Conservation (phyloP, 495 filamentous ascomycete species). For the Aspergillus wentii region DNA sequence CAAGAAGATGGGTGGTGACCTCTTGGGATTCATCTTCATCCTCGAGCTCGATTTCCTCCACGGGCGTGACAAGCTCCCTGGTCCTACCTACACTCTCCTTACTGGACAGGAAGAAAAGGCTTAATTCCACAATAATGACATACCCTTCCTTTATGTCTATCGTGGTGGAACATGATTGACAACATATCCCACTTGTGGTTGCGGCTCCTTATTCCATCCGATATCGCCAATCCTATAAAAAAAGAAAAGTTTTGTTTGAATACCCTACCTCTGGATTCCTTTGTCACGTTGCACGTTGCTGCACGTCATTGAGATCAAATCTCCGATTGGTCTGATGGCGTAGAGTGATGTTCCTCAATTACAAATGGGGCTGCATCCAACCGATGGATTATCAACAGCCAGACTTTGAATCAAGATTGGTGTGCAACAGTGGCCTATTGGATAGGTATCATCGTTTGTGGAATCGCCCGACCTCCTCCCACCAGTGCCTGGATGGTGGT, state of each 20-base stretch:
- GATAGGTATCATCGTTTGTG: too few relatives aligned
- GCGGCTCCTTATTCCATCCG: too few relatives aligned
- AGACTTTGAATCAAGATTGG: too few relatives aligned
- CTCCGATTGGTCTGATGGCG: neutral
- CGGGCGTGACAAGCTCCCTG: conserved; percentile 81
- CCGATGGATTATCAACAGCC: conserved; percentile 3
- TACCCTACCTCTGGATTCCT: conserved; percentile 1
- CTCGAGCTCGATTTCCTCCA: conserved; percentile 95
- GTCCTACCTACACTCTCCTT: conserved; percentile 81
- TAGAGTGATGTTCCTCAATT: too few relatives aligned
- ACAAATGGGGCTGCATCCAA: conserved; percentile 3
- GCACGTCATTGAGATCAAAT: neutral
- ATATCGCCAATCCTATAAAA: too few relatives aligned
- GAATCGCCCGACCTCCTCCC: too few relatives aligned
- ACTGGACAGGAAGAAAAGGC: conserved; percentile 47
- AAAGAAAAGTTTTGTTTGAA: neutral
- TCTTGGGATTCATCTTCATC: conserved; percentile 90
- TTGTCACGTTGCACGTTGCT: too few relatives aligned
- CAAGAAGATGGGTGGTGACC: conserved; percentile 72
- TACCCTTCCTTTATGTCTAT: too few relatives aligned
- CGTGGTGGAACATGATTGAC: too few relatives aligned
- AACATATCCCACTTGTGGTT: too few relatives aligned
- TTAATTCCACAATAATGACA: neutral
- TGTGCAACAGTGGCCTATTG: too few relatives aligned
- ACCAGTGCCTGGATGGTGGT: too few relatives aligned